Evolutionary conservation across 140 eudicot species (phyloP).

Genomic region (Ambrosia hybrid): DNA sequence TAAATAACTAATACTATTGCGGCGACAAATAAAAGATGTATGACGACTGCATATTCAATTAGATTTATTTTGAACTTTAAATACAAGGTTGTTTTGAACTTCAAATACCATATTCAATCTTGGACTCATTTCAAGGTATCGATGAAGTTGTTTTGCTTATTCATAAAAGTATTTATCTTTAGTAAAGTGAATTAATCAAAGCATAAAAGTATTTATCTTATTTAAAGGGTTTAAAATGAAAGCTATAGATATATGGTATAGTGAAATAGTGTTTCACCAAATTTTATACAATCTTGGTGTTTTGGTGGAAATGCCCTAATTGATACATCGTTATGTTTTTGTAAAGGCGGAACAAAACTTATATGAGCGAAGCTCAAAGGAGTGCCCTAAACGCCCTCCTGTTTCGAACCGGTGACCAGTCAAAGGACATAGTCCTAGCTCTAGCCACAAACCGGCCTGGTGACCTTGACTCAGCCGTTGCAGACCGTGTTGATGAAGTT

Average conservation of each 20-base stretch:
- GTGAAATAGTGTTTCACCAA: background rate
- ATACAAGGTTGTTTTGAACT: background rate
- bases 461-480: slow-evolving; percentile 95
- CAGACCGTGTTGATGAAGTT: slow-evolving; percentile 98
- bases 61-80: background rate
- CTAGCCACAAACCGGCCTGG: slow-evolving; percentile 98
- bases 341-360: slow-evolving; percentile 92
- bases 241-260: too few species aligned
- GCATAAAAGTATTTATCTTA: too few species aligned
- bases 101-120: background rate
- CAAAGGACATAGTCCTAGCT: slow-evolving; percentile 93
- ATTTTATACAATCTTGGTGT: background rate
- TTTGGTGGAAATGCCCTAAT: background rate
- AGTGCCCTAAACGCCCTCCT: slow-evolving; percentile 98
- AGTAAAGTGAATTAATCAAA: too few species aligned
- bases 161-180: too few species aligned
- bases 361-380: slow-evolving; percentile 99
- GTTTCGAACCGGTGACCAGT: slow-evolving; percentile 97
- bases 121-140: background rate
- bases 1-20: too few species aligned
- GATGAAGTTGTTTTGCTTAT: background rate
- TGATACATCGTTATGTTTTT: background rate
- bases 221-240: too few species aligned
- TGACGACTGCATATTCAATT: background rate
- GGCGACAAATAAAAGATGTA: too few species aligned